Base-by-base conservation (phyloP, 2,329 filamentous ascomycete genomes). In the Thielaviopsis ethacetica region DNA sequence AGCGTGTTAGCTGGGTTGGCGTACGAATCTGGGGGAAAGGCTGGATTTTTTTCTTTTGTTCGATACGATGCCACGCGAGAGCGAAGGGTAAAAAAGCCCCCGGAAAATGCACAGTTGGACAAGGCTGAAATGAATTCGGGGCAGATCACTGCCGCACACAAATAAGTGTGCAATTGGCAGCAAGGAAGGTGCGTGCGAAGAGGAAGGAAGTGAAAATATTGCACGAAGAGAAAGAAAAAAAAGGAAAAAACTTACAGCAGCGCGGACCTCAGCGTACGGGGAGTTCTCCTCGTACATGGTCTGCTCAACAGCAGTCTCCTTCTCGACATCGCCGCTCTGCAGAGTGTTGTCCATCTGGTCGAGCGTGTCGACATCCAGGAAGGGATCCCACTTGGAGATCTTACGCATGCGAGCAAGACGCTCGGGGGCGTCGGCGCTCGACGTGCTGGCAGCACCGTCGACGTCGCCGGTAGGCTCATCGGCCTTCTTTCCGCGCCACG, bases 301-400 rank as follows among this genome's bases (percentile, higher is more conserved):
- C 41, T 72, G 70, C 54, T 78, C 75, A 26, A 79, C 68, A 47
- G 71, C 70, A 17, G 70, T 67, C 47, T 74, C 73, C 62, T 74
- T 73, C 63, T 73, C 74, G 55, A 68, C 66, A 63, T 80, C 71
- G 52, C 73, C 70, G 0, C 71, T 71, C 5, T 69, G 64, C 24
- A 78, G 67, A 9, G 72, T 74, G 34, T 73, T 70, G 50, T 80
- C 75, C 51, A 81, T 71, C 61, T 72, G 73, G n/a, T 79, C 73
- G 53, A 76, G 71, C 26, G 78, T 72, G 55, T 79, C 75, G 47
- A 76, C 67, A 1, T 76, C 76, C 59, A 83, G 65, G 62, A 81
- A 81, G 52, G 78, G 78, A 65, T 82, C 79, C 71, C 76, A 79
- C 56, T 74, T 71, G 64, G 81, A 78, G 50, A 59, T 57, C 51